Evolutionary conservation across 2,329 filamentous ascomycete genomes (phyloP).

Genomic region (Xylariaceae sp.): DNA sequence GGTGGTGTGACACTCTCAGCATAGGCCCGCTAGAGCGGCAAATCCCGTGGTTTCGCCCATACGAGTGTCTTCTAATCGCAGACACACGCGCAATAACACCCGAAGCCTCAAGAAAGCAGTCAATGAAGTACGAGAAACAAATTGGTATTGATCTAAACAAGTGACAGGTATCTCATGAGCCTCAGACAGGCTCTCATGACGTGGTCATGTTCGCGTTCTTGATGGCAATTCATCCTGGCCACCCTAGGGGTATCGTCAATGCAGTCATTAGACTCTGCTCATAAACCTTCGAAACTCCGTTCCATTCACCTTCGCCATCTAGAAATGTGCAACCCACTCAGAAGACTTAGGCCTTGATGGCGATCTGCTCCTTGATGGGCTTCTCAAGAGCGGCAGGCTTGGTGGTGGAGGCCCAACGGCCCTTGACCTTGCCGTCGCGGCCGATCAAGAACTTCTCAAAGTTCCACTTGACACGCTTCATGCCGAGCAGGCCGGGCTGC

Average conservation of each 20-base stretch:
- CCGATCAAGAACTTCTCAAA: constrained; percentile 97
- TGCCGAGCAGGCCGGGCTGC: constrained; percentile 78
- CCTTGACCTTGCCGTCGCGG: constrained; percentile 79
- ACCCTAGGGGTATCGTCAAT: constrained; percentile 27
- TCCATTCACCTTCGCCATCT: constrained; percentile 6
- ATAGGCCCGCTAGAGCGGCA: too few relatives aligned
- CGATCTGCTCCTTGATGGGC: constrained; percentile 70
- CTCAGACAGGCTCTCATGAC: constrained; percentile 4
- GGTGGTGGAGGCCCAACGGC: constrained; percentile 80
- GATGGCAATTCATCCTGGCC: constrained; percentile 23
- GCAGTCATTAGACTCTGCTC: constrained; percentile 16
- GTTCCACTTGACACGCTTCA: constrained; percentile 98
- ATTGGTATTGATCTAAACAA: constrained; percentile 18
- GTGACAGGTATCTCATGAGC: constrained; percentile 9
- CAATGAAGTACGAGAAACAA: too few relatives aligned
- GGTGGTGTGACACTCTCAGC: too few relatives aligned
- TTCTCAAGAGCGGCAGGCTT: constrained; percentile 80
- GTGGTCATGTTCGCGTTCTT: constrained; percentile 8
- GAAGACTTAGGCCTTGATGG: constrained; percentile 36
- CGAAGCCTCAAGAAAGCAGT: too few relatives aligned
- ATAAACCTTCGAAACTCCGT: constrained; percentile 10
- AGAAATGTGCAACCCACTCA: background rate
- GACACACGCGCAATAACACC: too few relatives aligned
- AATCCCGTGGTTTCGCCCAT: too few relatives aligned
- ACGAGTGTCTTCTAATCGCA: too few relatives aligned